A percentile compares a stretch with the other conserved stretches of the same genome.
These are phyloP conservation scores for Suhomyces faveliae DNA, from an alignment of 805 yeast species.

Conservation along the genomic window DNA sequence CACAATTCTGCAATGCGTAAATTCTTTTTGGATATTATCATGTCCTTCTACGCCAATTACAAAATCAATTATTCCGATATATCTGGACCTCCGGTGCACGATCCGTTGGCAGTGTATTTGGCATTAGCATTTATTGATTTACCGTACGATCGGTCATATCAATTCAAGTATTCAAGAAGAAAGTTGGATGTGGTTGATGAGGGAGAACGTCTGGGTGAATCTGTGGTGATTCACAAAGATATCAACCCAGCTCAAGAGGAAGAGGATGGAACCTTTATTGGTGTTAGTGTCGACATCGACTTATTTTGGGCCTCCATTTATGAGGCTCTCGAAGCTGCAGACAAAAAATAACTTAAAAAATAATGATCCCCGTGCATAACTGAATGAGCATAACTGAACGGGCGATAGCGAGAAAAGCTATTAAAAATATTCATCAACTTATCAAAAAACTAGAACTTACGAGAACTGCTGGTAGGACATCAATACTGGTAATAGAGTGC, in stretches of 20 bases:
- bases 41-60: slow-evolving; percentile 20
- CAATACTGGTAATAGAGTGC: too few relatives aligned
- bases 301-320: slow-evolving; percentile 12
- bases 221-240: slow-evolving; percentile 10
- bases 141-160: slow-evolving; percentile 16
- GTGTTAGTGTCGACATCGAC: slow-evolving; percentile 7
- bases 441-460: too few relatives aligned
- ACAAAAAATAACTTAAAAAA: background rate
- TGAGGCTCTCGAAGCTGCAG: slow-evolving; percentile 2
- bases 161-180: slow-evolving; percentile 26
- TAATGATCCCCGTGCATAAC: background rate
- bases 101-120: slow-evolving; percentile 68
- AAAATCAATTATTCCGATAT: slow-evolving; percentile 14
- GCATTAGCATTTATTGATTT: slow-evolving; percentile 45
- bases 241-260: slow-evolving; percentile 2
- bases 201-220: slow-evolving; percentile 35
- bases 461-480: too few relatives aligned
- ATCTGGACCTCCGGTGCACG: slow-evolving; percentile 76
- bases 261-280: slow-evolving; percentile 7
- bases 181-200: slow-evolving; percentile 22
- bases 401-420: too few relatives aligned
- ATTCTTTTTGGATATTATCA: slow-evolving; percentile 22
- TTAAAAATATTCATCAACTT: too few relatives aligned
- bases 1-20: slow-evolving; percentile 44
- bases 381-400: too few relatives aligned